Percentiles rank a stretch among this genome's conserved stretches.
phyloP scores from a whole-genome alignment of 2,329 filamentous ascomycete species.

The Stachybotrys echinatus region DNA sequence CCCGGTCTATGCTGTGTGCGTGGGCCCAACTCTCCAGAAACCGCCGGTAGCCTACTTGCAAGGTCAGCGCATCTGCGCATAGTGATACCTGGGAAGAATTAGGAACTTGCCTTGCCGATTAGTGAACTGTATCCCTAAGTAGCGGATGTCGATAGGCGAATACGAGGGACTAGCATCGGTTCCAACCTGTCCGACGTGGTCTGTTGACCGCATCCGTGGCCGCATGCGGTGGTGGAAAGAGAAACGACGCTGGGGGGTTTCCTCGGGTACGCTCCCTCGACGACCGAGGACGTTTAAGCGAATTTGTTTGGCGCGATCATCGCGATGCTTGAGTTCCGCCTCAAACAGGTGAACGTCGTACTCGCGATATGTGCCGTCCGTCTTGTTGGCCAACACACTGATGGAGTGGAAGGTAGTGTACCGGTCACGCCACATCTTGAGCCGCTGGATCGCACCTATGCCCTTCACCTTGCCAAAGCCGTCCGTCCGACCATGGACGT shows the following conservation, averaged over 20 bases:
- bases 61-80: neutral
- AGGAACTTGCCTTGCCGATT: slow-evolving; percentile 35
- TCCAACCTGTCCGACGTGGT: slow-evolving; percentile 10
- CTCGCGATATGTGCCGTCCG: slow-evolving; percentile 40
- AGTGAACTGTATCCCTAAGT: slow-evolving; percentile 45
- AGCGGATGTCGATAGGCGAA: slow-evolving; percentile 35
- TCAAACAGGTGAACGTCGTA: slow-evolving; percentile 44
- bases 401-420: slow-evolving; percentile 42
- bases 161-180: slow-evolving; percentile 16
- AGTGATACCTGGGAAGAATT: neutral
- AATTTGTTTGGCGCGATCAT: slow-evolving; percentile 39
- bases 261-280: slow-evolving; percentile 34
- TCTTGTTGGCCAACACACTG: slow-evolving; percentile 42
- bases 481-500: slow-evolving; percentile 42
- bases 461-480: slow-evolving; percentile 44
- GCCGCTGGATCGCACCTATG: slow-evolving; percentile 44
- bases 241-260: slow-evolving; percentile 31
- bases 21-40: slow-evolving; percentile 41
- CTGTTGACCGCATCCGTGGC: slow-evolving; percentile 27
- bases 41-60: slow-evolving; percentile 26
- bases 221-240: slow-evolving; percentile 38
- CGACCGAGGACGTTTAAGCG: slow-evolving; percentile 35
- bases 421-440: slow-evolving; percentile 47
- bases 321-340: slow-evolving; percentile 36
- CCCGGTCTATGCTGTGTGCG: slow-evolving; percentile 40